Base-by-base conservation (phyloP, 352 stramenopile species). In the Phytophthora sojae region DNA sequence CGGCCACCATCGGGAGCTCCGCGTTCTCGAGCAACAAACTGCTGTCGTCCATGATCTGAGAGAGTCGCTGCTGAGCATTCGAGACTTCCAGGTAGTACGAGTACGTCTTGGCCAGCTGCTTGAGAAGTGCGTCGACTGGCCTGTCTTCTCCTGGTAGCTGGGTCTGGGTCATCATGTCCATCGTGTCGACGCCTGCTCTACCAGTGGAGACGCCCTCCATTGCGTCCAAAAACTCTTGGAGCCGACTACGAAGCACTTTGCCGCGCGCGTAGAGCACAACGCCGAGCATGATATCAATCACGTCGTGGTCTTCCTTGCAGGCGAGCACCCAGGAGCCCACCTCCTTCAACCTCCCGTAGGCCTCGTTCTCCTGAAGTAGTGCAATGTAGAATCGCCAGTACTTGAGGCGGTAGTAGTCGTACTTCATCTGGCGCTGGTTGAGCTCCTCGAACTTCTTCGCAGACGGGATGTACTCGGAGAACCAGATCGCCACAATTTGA, bases 361-460 rank as follows among this genome's bases (percentile, higher is more conserved):
- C 82, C 3, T 76, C 65, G 23, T 73, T 86, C 44, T 92, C 80
- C 52, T 80, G 57, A 3, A 96, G 67, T 11, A 94, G 17, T 1
- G 64, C 60, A 4, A 93, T 69, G 61, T 91, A 92, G 56, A 90
- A 92, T 4, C 71, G 56, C 73, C 83, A 90, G 57, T 96, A 96
- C 59, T 94, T 94, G n/a, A 96, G 73, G 0, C 88, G 83, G 25
- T 83, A 81, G 63, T 75, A 71, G 42, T 94, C 86, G 52, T 90
- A 94, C 75, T 94, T 94, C 69, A 91, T 83, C 67, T 94, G 86
- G 9, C 86, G 83, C 60, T 94, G 86, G 64, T 94, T 94, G 30
- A 94, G 70, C 53, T 92, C 86, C 51, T 94, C 86, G 64, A 93
- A 94, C 58, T 90, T 92, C 63, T 94, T 94, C 6, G 78, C 74